These are phyloP conservation scores for Phaeosphaeriaceae sp. DNA, from an alignment of 2,329 filamentous ascomycete genomes.

Conservation along the genomic window DNA sequence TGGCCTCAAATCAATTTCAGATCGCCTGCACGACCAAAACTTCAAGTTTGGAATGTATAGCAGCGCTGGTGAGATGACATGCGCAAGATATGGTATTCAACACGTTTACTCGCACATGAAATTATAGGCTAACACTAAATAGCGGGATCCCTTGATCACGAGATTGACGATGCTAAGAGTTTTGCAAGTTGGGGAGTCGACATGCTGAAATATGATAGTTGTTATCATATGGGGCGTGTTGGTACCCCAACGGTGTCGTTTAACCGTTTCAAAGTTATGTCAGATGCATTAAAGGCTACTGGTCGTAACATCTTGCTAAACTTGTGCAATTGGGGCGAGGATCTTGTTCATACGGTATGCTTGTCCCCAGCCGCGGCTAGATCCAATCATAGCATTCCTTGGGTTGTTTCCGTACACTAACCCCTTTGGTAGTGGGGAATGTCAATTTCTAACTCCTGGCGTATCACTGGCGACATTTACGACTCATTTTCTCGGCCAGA, in stretches of 20 bases:
- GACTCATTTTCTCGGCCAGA: constrained; percentile 38
- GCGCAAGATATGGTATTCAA: constrained; percentile 59
- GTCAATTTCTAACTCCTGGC: constrained; percentile 45
- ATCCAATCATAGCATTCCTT: not conserved
- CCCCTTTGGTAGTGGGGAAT: constrained; percentile 36
- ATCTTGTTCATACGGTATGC: constrained; percentile 35
- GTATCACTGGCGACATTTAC: constrained; percentile 39
- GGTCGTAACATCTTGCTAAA: constrained; percentile 34
- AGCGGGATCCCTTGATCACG: constrained; percentile 36
- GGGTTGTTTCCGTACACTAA: constrained; percentile 3
- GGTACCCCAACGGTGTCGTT: constrained; percentile 34
- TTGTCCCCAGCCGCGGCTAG: not conserved
- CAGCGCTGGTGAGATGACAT: constrained; percentile 60
- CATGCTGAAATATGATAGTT: constrained; percentile 48
- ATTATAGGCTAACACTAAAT: constrained; percentile 2
- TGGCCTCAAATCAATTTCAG: constrained; percentile 62
- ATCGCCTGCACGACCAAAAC: constrained; percentile 48
- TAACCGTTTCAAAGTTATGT: constrained; percentile 36
- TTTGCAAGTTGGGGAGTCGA: constrained; percentile 44
- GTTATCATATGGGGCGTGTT: constrained; percentile 39
- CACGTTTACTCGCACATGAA: not conserved
- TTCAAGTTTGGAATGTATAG: constrained; percentile 70
- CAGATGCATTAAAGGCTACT: constrained; percentile 29
- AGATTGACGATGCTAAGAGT: constrained; percentile 32
- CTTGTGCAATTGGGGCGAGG: constrained; percentile 47